These are phyloP conservation scores for Phaffia tasmanica DNA, from an alignment of 768 basidiomycete genomes.

Conservation along the genomic window DNA sequence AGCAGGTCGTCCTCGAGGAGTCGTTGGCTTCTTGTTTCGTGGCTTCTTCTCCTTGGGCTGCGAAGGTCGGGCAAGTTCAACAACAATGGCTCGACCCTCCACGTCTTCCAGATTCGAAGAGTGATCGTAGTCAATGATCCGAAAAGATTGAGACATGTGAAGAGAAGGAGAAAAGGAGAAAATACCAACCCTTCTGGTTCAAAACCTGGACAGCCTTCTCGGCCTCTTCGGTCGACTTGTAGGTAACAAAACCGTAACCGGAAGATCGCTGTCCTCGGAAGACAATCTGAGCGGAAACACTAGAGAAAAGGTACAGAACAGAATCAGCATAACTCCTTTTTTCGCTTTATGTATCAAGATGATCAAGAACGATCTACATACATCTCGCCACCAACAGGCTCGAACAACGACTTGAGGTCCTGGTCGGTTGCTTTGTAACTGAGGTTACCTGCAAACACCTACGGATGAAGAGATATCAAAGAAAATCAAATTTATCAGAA, in stretches of 20 bases:
- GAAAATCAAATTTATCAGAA: no score
- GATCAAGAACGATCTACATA: slow-evolving; percentile 44
- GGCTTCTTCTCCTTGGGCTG: slow-evolving; percentile 28
- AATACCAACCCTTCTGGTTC: slow-evolving; percentile 53
- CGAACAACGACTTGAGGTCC: slow-evolving; percentile 89
- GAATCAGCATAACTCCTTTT: background rate
- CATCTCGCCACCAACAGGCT: slow-evolving; percentile 75
- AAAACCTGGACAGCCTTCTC: slow-evolving; percentile 74
- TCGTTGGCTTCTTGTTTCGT: slow-evolving; percentile 13
- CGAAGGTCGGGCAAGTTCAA: slow-evolving; percentile 79
- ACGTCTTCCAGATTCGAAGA: slow-evolving; percentile 43
- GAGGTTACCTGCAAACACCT: slow-evolving; percentile 95
- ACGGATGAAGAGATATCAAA: background rate
- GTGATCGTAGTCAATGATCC: background rate
- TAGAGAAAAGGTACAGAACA: background rate
- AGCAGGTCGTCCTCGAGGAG: slow-evolving; percentile 16
- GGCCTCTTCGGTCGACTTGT: slow-evolving; percentile 67
- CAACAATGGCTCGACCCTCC: slow-evolving; percentile 74
- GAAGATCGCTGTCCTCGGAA: slow-evolving; percentile 25
- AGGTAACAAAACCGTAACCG: slow-evolving; percentile 81
- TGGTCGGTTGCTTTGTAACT: slow-evolving; percentile 87
- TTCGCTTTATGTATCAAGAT: background rate
- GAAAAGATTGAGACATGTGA: background rate
- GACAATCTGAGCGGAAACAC: slow-evolving; percentile 24
- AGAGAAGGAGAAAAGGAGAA: background rate